Base-by-base conservation (phyloP, 345 rosid genomes). In the Gossypium herbaceum region DNA sequence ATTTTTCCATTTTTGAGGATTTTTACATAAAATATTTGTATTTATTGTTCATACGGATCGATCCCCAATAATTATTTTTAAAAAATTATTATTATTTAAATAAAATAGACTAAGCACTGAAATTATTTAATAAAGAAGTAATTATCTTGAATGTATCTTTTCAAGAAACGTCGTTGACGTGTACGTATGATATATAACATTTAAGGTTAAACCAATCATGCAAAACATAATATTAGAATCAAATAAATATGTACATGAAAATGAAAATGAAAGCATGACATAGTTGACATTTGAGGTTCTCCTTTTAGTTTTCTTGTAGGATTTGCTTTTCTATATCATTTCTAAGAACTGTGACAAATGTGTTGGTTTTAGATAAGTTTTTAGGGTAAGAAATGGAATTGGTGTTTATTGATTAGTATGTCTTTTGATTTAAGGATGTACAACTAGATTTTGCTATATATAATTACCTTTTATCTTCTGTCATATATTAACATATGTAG, bases 41-140 rank as follows among this genome's bases (percentile, higher is more conserved):
- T 34, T 34, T 34, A 0, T 0, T 34, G 0, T 34, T 34, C 0
- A 4, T 34, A 34, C 1, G 0, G 0, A 34, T 34, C 6, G 0
- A 34, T 3, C 0, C 39, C 4, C 1, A 4, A 34, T 0, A 34
- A 34, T 34, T 34, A 34, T 34, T 0, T 34, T 34, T 6, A 34
- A 34, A 1, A 34, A 34, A 34, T 34, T 1, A 34, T 34, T 5
- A 34, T 34, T 5, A 34, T 34, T 34, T 34, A 34, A 34, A 34
- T 34, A 29, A 29, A 29, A 29, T 29, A 1, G 0, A 29, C 39
- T 29, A 29, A 29, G 39, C 39, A 29, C 5, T 29, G 1, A 29
- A 29, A 34, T 34, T 1, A 34, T 5, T 34, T 34, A 34, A 34
- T 34, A 34, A 34, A 34, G 41, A 34, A 34, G 41, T 34, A 34